Evolutionary conservation across 768 basidiomycete genomes (phyloP), one percentile per base, ranked within the genome.

Genomic region (Rhizopogon roseolus): DNA sequence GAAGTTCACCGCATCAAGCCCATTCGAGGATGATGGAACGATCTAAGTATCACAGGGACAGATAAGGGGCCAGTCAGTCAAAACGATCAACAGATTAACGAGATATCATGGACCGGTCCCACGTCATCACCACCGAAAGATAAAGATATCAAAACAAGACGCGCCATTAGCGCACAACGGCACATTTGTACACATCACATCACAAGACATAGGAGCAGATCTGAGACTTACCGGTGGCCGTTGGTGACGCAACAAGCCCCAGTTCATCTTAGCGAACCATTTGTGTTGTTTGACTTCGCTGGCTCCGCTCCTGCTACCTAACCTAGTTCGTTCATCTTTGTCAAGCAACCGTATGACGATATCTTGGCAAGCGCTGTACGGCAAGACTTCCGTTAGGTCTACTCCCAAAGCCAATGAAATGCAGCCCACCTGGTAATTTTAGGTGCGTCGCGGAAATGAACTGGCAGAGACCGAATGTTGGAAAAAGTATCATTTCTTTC

Each of bases 221-320:
- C 9, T 44, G 22, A 14, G 19, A 67, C 92, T 64, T 71, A 95
- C 92, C 74, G 97, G 97, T 51, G 97, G 97, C 66, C 85, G 85
- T 61, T 84, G 87, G 71, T 98, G 89, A 61, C 97, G 81, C 66
- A 99, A 73, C 53, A 99, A 76, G 22, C 96, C 97, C 97, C 96
- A 99, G 73, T 93, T 95, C 66, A 96, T 85, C 63, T 93, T 93
- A 28, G 77, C 75, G 75, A 99, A 99, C 97, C 97, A 99, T 68
- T 92, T 94, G 80, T 98, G 97, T 54, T 90, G 87, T 76, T 98
- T 99, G 63, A 99, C 94, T 72, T 99, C 97, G 66, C 93, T 96
- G 53, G 97, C 97, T 27, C 97, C 97, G 61, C 86, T 93, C 71
- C 81, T 86, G 70, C 92, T 93, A 42, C 97, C 97, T 37, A 98